phyloP scores from a whole-genome alignment of 73 alveolate species.

The Tetrahymena borealis region DNA sequence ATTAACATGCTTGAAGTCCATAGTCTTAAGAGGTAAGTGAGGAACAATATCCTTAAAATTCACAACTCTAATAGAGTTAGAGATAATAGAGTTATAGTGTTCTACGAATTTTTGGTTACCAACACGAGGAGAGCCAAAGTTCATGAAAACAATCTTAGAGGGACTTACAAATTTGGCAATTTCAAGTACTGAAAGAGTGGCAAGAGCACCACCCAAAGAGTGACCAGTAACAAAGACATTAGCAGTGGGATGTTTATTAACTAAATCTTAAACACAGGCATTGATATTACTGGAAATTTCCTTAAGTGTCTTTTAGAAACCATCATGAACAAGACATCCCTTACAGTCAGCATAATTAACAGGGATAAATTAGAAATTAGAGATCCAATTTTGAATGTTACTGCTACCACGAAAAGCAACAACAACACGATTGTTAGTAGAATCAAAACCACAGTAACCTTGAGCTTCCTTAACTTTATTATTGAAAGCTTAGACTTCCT shows the following conservation, averaged over 20 bases:
- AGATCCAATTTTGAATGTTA: slow-evolving; percentile 27
- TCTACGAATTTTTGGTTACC: slow-evolving; percentile 35
- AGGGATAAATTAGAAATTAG: not conserved
- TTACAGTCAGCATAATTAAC: not conserved
- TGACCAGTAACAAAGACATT: slow-evolving; percentile 35
- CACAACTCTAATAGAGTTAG: not conserved
- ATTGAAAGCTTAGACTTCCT: not conserved
- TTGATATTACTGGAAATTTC: not conserved
- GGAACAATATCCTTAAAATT: not conserved
- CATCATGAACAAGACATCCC: slow-evolving; percentile 32
- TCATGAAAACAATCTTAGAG: slow-evolving; percentile 7
- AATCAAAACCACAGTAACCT: slow-evolving; percentile 34
- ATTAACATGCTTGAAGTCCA: not conserved
- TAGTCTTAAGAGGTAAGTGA: not conserved
- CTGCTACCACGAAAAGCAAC: slow-evolving; percentile 28
- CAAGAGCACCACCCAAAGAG: slow-evolving; percentile 46
- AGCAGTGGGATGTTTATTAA: not conserved
- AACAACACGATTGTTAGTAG: slow-evolving; percentile 8
- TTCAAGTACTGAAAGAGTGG: slow-evolving; percentile 31
- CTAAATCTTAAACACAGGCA: not conserved
- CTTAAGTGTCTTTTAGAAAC: slow-evolving; percentile 6
- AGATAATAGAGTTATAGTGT: not conserved
- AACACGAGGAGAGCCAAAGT: slow-evolving; percentile 40
- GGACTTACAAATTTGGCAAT: not conserved
- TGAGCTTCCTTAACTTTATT: slow-evolving; percentile 2